Evolutionary conservation across 1,139 yeast species (phyloP).

Genomic region (Blastobotrys illinoisensis): DNA sequence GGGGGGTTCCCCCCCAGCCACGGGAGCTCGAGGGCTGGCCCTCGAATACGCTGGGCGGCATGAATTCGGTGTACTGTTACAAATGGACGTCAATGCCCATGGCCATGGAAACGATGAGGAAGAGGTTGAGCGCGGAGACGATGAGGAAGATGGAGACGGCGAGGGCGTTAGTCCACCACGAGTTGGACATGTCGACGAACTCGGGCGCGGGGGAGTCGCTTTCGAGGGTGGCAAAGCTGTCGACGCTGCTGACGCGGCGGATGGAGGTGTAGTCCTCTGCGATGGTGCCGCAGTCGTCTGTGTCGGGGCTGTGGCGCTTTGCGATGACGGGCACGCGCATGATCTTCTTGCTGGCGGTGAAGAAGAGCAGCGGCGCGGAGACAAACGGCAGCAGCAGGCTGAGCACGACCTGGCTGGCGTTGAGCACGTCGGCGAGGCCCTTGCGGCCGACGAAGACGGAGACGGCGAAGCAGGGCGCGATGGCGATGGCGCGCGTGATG

Average conservation of each 20-base stretch:
- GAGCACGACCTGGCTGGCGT: constrained; percentile 82
- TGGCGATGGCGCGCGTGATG: constrained; percentile 77
- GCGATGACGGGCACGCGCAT: constrained; percentile 56
- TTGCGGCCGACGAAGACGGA: constrained; percentile 74
- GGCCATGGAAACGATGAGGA: constrained; percentile 59
- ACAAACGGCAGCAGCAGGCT: constrained; percentile 83
- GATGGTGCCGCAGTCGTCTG: constrained; percentile 5
- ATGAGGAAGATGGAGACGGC: constrained; percentile 64
- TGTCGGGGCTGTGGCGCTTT: constrained; percentile 8
- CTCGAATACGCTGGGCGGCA: no score
- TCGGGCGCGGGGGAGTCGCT: constrained; percentile 11
- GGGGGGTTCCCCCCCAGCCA: no score
- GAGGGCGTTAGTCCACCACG: constrained; percentile 46
- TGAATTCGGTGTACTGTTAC: no score
- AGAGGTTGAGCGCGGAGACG: constrained; percentile 68
- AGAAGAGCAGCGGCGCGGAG: constrained; percentile 81
- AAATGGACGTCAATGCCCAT: constrained; percentile 64
- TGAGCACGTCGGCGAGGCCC: constrained; percentile 76
- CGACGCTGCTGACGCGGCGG: background rate
- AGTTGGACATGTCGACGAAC: constrained; percentile 61
- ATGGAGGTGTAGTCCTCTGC: constrained; percentile 1
- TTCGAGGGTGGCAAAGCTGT: constrained; percentile 1
- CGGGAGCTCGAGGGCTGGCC: no score
- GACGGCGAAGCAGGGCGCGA: constrained; percentile 80
- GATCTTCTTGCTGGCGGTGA: constrained; percentile 65